A percentile compares a stretch with the other conserved stretches of the same genome.
Evolutionary conservation across 1,139 yeast genomes (phyloP).

Genomic region (Suzukiozyma palmioleophila): DNA sequence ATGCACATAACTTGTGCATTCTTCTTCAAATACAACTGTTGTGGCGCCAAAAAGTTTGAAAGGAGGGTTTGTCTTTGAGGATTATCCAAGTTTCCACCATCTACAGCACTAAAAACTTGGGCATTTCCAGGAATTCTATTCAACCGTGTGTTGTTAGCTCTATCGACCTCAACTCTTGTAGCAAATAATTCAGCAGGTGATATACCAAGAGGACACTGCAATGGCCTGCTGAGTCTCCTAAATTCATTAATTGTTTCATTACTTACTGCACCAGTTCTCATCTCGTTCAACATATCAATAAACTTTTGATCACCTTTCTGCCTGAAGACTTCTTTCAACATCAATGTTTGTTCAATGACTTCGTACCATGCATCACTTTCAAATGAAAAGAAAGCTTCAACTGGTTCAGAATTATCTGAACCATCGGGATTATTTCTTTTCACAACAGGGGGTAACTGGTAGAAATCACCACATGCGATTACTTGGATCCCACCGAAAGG

Average conservation of each 20-base stretch:
- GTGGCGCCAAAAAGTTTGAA: constrained; percentile 71
- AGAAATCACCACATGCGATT: constrained; percentile 84
- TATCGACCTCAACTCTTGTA: constrained; percentile 78
- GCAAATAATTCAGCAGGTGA: constrained; percentile 86
- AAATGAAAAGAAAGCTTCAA: constrained; percentile 58
- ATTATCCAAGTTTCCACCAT: constrained; percentile 54
- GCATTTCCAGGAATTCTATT: constrained; percentile 45
- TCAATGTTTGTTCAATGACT: constrained; percentile 61
- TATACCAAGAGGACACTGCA: constrained; percentile 61
- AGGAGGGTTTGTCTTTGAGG: constrained; percentile 43
- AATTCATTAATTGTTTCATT: constrained; percentile 53
- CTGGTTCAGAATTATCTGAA: constrained; percentile 13
- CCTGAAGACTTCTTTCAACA: constrained; percentile 78
- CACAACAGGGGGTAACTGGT: constrained; percentile 82
- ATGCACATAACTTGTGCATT: constrained; percentile 97
- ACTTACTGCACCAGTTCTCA: constrained; percentile 70
- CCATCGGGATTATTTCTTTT: constrained; percentile 23
- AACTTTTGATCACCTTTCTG: constrained; percentile 80
- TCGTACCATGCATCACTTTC: constrained; percentile 72
- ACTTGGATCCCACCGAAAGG: constrained; percentile 93
- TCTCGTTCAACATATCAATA: constrained; percentile 80
- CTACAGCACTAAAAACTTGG: constrained; percentile 51
- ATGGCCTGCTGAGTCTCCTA: constrained; percentile 48
- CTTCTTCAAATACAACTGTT: constrained; percentile 55
- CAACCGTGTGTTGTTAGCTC: constrained; percentile 62